A percentile compares a stretch with the other conserved stretches of the same genome.
These are phyloP conservation scores for Hyaloscypha hepaticicola DNA, from an alignment of 495 filamentous ascomycete species.

Conservation along the genomic window DNA sequence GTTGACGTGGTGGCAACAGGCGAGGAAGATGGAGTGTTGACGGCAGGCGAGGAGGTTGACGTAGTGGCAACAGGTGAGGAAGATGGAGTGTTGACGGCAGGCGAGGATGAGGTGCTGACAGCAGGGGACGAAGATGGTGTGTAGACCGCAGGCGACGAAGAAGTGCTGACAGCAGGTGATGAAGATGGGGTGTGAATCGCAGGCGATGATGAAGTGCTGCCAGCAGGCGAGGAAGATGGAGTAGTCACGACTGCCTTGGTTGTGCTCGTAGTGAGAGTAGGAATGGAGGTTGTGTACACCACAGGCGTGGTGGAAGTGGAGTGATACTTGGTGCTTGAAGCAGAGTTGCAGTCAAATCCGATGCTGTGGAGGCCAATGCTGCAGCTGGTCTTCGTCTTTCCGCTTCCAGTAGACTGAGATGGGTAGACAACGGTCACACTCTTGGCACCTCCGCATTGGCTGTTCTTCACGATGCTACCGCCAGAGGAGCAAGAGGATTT, in stretches of 20 bases:
- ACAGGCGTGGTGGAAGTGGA: conserved; percentile 10
- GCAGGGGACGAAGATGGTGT: conserved; percentile 12
- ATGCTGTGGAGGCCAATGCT: conserved; percentile 73
- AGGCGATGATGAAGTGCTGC: background rate
- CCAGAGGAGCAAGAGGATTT: conserved; percentile 59
- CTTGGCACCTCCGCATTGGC: conserved; percentile 87
- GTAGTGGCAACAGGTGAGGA: conserved; percentile 30
- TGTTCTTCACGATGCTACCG: conserved; percentile 71
- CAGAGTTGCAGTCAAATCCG: conserved; percentile 70
- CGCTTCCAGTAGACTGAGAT: conserved; percentile 44
- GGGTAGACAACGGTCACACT: conserved; percentile 75
- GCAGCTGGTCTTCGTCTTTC: conserved; percentile 51
- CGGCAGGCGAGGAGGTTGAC: conserved; percentile 31
- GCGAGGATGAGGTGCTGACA: conserved; percentile 17
- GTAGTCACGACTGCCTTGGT: background rate
- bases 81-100: conserved; percentile 16
- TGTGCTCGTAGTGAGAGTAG: conserved; percentile 7
- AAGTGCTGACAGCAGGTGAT: conserved; percentile 1
- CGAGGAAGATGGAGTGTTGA: conserved; percentile 19
- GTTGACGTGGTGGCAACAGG: conserved; percentile 16
- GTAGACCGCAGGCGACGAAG: background rate
- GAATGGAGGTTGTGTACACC: conserved; percentile 27
- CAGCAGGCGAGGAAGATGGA: background rate
- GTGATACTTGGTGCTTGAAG: conserved; percentile 42
- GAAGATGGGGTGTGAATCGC: background rate